A percentile compares a stretch with the other conserved stretches of the same genome.
phyloP scores from a whole-genome alignment of 1,284 basidiomycete genomes.

The Irpex sp. region DNA sequence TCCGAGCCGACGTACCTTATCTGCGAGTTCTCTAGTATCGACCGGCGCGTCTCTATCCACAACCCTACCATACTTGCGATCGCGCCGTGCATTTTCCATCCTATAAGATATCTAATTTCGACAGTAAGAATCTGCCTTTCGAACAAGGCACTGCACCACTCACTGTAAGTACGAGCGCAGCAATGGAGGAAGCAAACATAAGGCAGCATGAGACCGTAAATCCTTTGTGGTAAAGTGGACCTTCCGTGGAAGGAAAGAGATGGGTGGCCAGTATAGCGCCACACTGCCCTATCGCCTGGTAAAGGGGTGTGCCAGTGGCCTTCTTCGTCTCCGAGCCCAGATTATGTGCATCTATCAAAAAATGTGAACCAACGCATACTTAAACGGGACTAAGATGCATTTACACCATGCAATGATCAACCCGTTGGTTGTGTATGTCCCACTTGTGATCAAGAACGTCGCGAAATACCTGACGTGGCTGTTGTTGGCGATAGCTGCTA shows the following conservation, averaged over 20 bases:
- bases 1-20: constrained; percentile 39
- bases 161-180: constrained; percentile 49
- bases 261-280: constrained; percentile 71
- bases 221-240: constrained; percentile 59
- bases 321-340: constrained; percentile 75
- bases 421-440: constrained; percentile 65
- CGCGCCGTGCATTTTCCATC: constrained; percentile 51
- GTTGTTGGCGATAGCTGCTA: constrained; percentile 41
- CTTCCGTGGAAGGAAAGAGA: constrained; percentile 58
- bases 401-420: constrained; percentile 69
- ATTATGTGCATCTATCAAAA: constrained; percentile 51
- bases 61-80: constrained; percentile 48
- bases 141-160: constrained; percentile 12
- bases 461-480: constrained; percentile 59
- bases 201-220: constrained; percentile 58
- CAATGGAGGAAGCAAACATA: constrained; percentile 50
- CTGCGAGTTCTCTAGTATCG: constrained; percentile 62
- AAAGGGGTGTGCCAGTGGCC: constrained; percentile 68
- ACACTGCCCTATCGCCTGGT: constrained; percentile 71
- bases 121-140: not conserved
- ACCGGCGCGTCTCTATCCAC: constrained; percentile 44
- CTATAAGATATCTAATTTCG: constrained; percentile 52
- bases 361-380: not conserved
- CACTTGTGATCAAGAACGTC: constrained; percentile 62
- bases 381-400: constrained; percentile 20